These are phyloP conservation scores for Plasmodium blacklocki DNA, from an alignment of 169 alveolate species.

Conservation along the genomic window DNA sequence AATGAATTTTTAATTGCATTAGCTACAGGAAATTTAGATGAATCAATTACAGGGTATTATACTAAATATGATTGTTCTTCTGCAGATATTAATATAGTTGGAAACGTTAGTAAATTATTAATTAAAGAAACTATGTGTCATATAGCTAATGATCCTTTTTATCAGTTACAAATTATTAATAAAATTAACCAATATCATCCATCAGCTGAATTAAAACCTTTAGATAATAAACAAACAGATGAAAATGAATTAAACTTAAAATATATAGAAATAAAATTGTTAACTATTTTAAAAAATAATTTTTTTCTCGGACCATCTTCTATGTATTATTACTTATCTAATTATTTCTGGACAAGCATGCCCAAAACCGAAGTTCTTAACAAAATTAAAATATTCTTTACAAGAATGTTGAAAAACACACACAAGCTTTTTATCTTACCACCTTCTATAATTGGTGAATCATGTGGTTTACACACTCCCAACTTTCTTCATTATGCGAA, in stretches of 20 bases:
- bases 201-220: constrained; percentile 71
- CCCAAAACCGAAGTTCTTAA: constrained; percentile 9
- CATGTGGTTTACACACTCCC: constrained; percentile 29
- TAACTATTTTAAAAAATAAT: constrained; percentile 53
- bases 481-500: constrained; percentile 19
- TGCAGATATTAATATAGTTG: constrained; percentile 93
- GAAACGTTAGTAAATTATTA: constrained; percentile 87
- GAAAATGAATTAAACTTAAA: constrained; percentile 52
- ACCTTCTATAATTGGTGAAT: constrained; percentile 41
- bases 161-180: constrained; percentile 26
- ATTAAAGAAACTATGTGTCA: constrained; percentile 71
- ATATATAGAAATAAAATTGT: constrained; percentile 53
- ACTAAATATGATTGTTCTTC: constrained; percentile 95
- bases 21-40: constrained; percentile 87
- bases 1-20: constrained; percentile 36
- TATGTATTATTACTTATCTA: constrained; percentile 46
- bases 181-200: constrained; percentile 41
- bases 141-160: constrained; percentile 55
- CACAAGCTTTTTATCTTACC: constrained; percentile 70
- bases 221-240: constrained; percentile 67
- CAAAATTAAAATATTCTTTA: constrained; percentile 45
- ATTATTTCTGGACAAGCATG: constrained; percentile 58
- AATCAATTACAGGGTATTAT: constrained; percentile 87
- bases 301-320: constrained; percentile 61
- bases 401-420: constrained; percentile 22